Conservation (phyloP, 495 filamentous ascomycete genomes). For the Penicillium paxilli region DNA sequence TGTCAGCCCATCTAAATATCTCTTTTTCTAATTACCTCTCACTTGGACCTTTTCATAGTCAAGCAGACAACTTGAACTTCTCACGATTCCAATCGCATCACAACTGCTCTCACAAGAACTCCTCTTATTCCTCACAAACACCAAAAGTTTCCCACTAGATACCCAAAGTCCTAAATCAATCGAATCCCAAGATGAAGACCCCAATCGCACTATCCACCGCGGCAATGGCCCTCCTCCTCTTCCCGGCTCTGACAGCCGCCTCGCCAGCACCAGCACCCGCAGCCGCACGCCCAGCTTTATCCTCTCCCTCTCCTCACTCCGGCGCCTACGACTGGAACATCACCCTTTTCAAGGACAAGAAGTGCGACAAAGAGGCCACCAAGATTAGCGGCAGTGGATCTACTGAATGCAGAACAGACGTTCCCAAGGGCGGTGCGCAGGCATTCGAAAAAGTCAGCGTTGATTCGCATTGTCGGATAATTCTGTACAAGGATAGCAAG, state of each 20-base stretch:
- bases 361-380: slow-evolving; percentile 1
- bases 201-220: neutral
- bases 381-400: slow-evolving; percentile 9
- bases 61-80: no score
- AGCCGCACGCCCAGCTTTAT: neutral
- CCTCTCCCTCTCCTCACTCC: neutral
- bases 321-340: slow-evolving; percentile 8
- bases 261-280: no score
- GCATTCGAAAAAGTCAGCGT: slow-evolving; percentile 3
- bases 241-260: neutral
- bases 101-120: neutral
- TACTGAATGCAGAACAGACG: slow-evolving; percentile 2
- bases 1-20: no score
- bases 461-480: slow-evolving; percentile 12
- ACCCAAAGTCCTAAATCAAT: neutral
- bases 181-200: neutral
- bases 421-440: slow-evolving; percentile 1
- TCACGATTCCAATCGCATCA: no score
- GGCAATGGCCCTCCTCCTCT: neutral
- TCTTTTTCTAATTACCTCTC: no score
- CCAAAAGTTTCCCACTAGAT: no score
- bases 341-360: slow-evolving; percentile 9
- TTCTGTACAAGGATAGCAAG: slow-evolving; percentile 10
- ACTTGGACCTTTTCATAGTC: no score
- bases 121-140: neutral